phyloP scores from a whole-genome alignment of 2,329 filamentous ascomycete species.

The Cryphonectria nitschkei region DNA sequence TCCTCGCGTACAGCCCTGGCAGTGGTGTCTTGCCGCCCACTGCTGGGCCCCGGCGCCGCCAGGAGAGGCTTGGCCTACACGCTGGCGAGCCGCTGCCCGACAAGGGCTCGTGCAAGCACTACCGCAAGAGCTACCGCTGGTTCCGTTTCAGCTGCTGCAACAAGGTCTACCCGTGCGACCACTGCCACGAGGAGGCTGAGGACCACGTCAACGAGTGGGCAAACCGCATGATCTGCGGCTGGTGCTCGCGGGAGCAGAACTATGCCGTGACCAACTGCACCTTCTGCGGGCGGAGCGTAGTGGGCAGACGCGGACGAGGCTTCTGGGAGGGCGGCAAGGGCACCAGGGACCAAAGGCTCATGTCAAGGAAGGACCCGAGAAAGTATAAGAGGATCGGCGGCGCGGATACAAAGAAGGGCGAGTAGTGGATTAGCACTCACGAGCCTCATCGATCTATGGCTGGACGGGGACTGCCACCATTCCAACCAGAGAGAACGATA shows the following conservation, averaged over 20 bases:
- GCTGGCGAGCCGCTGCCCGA: slow-evolving; percentile 59
- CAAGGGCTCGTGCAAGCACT: slow-evolving; percentile 60
- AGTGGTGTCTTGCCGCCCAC: slow-evolving; percentile 40
- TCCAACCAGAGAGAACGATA: background rate
- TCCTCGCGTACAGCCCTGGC: slow-evolving; percentile 69
- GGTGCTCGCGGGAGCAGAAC: slow-evolving; percentile 79
- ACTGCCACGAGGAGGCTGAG: slow-evolving; percentile 73
- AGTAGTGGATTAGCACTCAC: background rate
- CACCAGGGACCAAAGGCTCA: slow-evolving; percentile 70
- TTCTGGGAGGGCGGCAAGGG: slow-evolving; percentile 90
- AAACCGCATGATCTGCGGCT: slow-evolving; percentile 81
- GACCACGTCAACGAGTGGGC: slow-evolving; percentile 81
- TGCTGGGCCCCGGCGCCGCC: slow-evolving; percentile 48
- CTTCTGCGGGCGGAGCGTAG: slow-evolving; percentile 71
- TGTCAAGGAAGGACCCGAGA: slow-evolving; percentile 76
- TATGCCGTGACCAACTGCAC: slow-evolving; percentile 77
- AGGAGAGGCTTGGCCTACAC: slow-evolving; percentile 60
- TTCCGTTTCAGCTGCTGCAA: slow-evolving; percentile 68
- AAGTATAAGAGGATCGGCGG: slow-evolving; percentile 68
- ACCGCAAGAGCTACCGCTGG: slow-evolving; percentile 63
- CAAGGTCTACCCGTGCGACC: slow-evolving; percentile 64
- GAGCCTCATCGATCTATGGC: background rate
- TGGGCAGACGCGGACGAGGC: slow-evolving; percentile 67
- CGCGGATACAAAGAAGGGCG: slow-evolving; percentile 39
- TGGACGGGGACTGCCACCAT: background rate